phyloP scores from a whole-genome alignment of 202 grass and related monocot genomes.

The Tripidium arundinaceum region DNA sequence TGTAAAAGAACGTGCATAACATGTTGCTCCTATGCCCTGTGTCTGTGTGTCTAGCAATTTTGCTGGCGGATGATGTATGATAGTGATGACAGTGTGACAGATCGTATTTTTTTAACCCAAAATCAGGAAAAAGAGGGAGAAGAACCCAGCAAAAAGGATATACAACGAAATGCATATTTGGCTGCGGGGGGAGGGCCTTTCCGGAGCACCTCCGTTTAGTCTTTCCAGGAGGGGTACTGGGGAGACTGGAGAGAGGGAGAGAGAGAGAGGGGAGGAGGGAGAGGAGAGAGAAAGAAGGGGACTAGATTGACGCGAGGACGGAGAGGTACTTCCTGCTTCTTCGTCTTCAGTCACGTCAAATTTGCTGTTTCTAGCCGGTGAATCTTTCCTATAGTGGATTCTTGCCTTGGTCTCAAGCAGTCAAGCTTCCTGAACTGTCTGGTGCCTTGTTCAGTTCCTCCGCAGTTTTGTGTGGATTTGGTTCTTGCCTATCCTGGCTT shows the following conservation, averaged over 20 bases:
- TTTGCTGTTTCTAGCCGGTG: conserved; percentile 4
- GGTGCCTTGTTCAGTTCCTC: background rate
- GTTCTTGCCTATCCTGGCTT: conserved; percentile 5
- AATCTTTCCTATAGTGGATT: conserved; percentile 13
- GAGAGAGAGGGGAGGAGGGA: background rate
- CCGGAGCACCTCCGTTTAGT: background rate
- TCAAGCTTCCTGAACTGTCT: background rate
- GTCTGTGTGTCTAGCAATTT: conserved; percentile 24
- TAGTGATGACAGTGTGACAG: background rate
- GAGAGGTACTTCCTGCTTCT: conserved; percentile 30
- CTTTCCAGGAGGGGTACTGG: background rate
- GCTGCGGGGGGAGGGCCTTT: background rate
- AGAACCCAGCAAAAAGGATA: background rate
- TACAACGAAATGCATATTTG: conserved; percentile 20
- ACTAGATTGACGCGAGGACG: conserved; percentile 3
- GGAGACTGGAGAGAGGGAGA: background rate
- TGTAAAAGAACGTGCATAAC: background rate
- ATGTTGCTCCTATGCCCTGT: background rate
- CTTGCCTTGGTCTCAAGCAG: background rate
- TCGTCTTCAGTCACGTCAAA: background rate
- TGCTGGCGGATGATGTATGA: background rate
- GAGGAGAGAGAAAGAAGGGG: background rate
- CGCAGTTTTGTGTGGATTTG: conserved; percentile 5
- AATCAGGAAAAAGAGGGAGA: background rate
- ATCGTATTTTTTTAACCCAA: conserved; percentile 17